Evolutionary conservation across 305 asterid species (phyloP).

Genomic region (Fraxinus latifolia): DNA sequence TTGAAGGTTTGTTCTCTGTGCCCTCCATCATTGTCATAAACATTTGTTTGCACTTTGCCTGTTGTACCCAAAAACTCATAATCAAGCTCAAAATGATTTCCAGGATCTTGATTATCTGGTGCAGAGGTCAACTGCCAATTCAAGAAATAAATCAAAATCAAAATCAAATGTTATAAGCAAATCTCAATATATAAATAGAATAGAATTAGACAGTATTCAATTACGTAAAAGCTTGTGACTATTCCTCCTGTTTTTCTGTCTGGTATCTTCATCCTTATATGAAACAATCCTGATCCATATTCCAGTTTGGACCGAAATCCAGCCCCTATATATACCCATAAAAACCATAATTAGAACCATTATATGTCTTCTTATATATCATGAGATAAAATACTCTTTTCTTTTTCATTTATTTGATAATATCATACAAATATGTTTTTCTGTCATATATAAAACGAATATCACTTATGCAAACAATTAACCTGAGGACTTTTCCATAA

Average conservation of each 20-base stretch:
- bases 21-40: slow-evolving; percentile 40
- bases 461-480: too few species aligned
- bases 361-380: neutral
- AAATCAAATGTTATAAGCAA: neutral
- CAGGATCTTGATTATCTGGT: slow-evolving; percentile 1
- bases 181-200: neutral
- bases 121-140: slow-evolving; percentile 35
- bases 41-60: slow-evolving; percentile 49
- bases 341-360: neutral
- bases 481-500: slow-evolving; percentile 43
- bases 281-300: slow-evolving; percentile 47
- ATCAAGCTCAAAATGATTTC: slow-evolving; percentile 48
- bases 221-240: slow-evolving; percentile 45
- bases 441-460: neutral
- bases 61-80: slow-evolving; percentile 50
- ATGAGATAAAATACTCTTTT: too few species aligned
- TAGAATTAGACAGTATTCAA: neutral
- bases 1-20: slow-evolving; percentile 47
- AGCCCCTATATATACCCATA: slow-evolving; percentile 29
- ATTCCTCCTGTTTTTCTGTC: slow-evolving; percentile 39
- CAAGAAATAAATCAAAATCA: neutral
- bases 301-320: slow-evolving; percentile 53
- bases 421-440: too few species aligned
- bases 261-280: slow-evolving; percentile 44
- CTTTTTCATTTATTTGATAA: too few species aligned